Evolutionary conservation across 345 rosid genomes (phyloP), one percentile per base, ranked within the genome.

Genomic region (Murraya koenigii): DNA sequence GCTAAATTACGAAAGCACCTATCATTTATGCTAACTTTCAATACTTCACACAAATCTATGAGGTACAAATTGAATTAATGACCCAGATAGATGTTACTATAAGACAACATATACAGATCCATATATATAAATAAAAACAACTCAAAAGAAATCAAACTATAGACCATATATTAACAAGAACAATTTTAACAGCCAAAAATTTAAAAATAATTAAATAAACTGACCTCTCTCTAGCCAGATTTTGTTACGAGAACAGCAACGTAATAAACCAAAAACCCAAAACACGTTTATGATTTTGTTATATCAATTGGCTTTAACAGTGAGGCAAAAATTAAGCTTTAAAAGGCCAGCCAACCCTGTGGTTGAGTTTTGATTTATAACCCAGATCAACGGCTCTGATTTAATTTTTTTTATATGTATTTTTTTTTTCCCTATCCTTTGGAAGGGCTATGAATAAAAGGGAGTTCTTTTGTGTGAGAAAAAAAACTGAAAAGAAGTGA

Each of bases 201-300:
- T 49, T 5, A 52, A 52, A 23, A 30, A 28, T 49, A 25, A 4
- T 14, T 2, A 17, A 32, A 65, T 3, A 33, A 30, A 52, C 65
- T 66, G 13, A 80, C 82, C 79, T 75, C 71, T 69, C 59, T 39
- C 28, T 25, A 59, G 74, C 78, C 74, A 79, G 82, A 74, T 79
- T 79, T 77, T 63, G 69, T 17, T 25, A 35, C 8, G 71, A 66
- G 61, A 75, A 75, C 5, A 61, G n/a, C 14, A 41, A 63, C 28
- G 15, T 15, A n/a, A 47, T 8, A 66, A 47, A 22, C 17, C 5
- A 28, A 9, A 38, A 41, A 26, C 22, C 36, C 36, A 30, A 65
- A 28, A 44, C 56, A 47, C 28, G 47, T 22, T 38, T 3, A 58
- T 17, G 36, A 65, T 28, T 17, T 25, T 39, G n/a, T 59, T 39